These are phyloP conservation scores for Ophiosphaerella narmari DNA, from an alignment of 2,329 filamentous ascomycete species.

Conservation along the genomic window DNA sequence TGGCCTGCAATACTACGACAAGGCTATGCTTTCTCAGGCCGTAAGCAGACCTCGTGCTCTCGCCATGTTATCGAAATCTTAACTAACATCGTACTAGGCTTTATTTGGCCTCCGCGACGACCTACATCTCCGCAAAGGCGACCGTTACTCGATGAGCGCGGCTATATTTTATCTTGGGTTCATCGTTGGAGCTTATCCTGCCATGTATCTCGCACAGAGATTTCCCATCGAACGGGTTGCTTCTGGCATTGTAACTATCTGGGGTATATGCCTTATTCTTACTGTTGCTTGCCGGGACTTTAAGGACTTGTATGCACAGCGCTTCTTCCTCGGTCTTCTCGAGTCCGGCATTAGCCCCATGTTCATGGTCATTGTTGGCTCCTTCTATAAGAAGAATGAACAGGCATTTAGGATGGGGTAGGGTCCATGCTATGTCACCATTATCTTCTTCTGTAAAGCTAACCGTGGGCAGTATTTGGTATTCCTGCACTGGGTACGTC, in stretches of 20 bases:
- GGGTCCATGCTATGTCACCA: too few species aligned
- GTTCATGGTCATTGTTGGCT: conserved; percentile 60
- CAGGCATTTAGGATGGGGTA: conserved; percentile 65
- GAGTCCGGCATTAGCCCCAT: conserved; percentile 60
- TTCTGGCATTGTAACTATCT: conserved; percentile 45
- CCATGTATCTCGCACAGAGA: conserved; percentile 51
- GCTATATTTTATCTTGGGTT: conserved; percentile 54
- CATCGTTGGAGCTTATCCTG: conserved; percentile 55
- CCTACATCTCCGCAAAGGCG: conserved; percentile 41
- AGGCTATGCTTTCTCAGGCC: conserved; percentile 59
- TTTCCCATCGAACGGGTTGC: conserved; percentile 56
- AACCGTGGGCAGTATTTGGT: conserved; percentile 54
- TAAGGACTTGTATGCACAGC: conserved; percentile 55
- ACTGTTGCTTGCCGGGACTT: conserved; percentile 56
- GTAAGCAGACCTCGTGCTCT: conserved; percentile 30
- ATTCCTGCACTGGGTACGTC: conserved; percentile 57
- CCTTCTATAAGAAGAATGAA: conserved; percentile 61
- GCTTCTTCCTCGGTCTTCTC: conserved; percentile 60
- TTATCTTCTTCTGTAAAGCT: too few species aligned
- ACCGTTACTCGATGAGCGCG: conserved; percentile 53
- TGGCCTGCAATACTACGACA: conserved; percentile 39
- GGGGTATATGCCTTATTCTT: conserved; percentile 55
- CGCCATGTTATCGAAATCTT: background rate
- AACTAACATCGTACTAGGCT: conserved; percentile 30
- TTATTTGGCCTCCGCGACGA: conserved; percentile 40